Conservation (phyloP, 306 rosid genomes). For the Citrullus amarus region DNA sequence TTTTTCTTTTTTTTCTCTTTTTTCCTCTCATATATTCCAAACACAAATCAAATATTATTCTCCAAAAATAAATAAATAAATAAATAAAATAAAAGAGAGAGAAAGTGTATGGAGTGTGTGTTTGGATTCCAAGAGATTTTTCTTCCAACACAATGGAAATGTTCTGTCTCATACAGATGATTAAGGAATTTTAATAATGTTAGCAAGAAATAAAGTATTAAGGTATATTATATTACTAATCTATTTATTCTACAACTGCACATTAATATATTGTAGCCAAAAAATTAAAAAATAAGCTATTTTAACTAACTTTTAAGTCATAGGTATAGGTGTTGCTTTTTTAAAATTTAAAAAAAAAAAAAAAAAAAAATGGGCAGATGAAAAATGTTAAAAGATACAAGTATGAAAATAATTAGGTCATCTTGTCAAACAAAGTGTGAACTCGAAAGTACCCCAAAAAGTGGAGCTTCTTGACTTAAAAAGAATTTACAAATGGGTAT, state of each 20-base stretch:
- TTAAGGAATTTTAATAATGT: background rate
- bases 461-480: background rate
- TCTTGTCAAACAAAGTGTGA: background rate
- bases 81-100: no score
- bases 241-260: no score
- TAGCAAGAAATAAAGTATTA: background rate
- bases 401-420: background rate
- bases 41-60: background rate
- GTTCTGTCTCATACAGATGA: background rate
- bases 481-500: no score
- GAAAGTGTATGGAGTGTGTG: no score
- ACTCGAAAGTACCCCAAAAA: background rate
- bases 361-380: no score
- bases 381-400: background rate
- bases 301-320: no score
- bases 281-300: no score
- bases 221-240: background rate
- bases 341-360: no score
- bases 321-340: no score
- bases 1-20: slow-evolving; percentile 12
- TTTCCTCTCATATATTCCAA: background rate
- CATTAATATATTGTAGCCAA: no score
- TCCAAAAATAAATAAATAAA: no score
- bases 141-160: background rate
- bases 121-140: background rate